Conservation (phyloP, 495 filamentous ascomycete species). For the Penicillium pulvis region DNA sequence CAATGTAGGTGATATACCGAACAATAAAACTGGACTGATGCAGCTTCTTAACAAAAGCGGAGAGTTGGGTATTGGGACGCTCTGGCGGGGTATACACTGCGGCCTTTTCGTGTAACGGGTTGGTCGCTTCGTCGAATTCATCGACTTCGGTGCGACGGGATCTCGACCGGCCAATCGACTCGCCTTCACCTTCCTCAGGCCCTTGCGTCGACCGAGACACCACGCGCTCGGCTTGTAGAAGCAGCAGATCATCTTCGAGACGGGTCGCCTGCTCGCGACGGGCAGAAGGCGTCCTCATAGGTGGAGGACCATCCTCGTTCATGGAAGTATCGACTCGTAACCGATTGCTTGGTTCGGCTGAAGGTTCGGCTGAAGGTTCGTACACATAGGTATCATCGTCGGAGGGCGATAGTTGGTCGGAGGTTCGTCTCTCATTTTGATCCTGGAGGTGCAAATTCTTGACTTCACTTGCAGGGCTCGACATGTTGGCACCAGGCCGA, state of each 20-base stretch:
- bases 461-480: conserved; percentile 50
- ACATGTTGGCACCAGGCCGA: conserved; percentile 52
- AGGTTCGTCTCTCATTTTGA: conserved; percentile 22
- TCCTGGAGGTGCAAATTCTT: conserved; percentile 28
- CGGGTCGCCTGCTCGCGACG: conserved; percentile 68
- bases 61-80: conserved; percentile 62
- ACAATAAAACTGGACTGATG: conserved; percentile 76
- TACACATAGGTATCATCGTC: conserved; percentile 43
- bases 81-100: conserved; percentile 68
- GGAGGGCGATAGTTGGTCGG: conserved; percentile 34
- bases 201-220: conserved; percentile 59
- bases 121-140: conserved; percentile 79
- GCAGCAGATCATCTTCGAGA: conserved; percentile 80
- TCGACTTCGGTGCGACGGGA: conserved; percentile 62
- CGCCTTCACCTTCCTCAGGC: conserved; percentile 36
- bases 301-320: conserved; percentile 16
- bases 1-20: conserved; percentile 86
- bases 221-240: conserved; percentile 79
- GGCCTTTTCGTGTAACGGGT: conserved; percentile 71
- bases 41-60: conserved; percentile 64
- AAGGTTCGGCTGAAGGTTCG: conserved; percentile 26
- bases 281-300: conserved; percentile 50
- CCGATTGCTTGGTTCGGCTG: conserved; percentile 25
- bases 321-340: conserved; percentile 40
- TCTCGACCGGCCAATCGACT: conserved; percentile 52